Percentiles rank a stretch among this genome's conserved stretches.
Evolutionary conservation across 2,329 filamentous ascomycete species (phyloP).

Genomic region (Bipolaris oryzae): DNA sequence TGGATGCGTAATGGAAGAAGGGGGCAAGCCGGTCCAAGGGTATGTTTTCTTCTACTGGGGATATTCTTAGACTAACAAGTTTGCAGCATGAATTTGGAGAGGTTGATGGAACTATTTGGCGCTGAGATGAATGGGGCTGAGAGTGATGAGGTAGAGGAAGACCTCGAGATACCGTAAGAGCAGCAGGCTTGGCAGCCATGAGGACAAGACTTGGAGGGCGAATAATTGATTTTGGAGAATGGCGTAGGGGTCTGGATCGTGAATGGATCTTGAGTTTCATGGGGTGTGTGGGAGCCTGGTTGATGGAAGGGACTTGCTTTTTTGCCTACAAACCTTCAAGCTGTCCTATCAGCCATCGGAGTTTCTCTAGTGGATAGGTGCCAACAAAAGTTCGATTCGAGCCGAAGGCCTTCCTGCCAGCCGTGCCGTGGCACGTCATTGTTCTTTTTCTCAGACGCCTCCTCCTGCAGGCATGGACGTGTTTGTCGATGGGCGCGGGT

Average conservation of each 20-base stretch:
- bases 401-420: background rate
- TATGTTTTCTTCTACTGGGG: slow-evolving; percentile 4
- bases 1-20: slow-evolving; percentile 52
- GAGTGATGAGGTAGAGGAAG: slow-evolving; percentile 25
- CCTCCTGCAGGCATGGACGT: slow-evolving; percentile 7
- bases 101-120: slow-evolving; percentile 57
- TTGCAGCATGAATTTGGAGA: slow-evolving; percentile 38
- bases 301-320: background rate
- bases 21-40: slow-evolving; percentile 38
- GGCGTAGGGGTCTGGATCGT: too few species aligned
- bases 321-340: background rate
- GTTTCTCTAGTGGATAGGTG: background rate
- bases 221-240: too few species aligned
- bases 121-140: slow-evolving; percentile 50
- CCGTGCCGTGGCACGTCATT: background rate
- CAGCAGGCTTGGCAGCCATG: too few species aligned
- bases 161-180: slow-evolving; percentile 19
- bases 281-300: background rate
- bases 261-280: background rate
- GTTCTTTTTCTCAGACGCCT: slow-evolving; percentile 1
- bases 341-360: background rate
- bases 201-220: too few species aligned
- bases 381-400: background rate
- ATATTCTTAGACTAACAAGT: background rate
- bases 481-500: background rate